Base-by-base conservation (phyloP, 257 asterid species). In the Plantago elongata region DNA sequence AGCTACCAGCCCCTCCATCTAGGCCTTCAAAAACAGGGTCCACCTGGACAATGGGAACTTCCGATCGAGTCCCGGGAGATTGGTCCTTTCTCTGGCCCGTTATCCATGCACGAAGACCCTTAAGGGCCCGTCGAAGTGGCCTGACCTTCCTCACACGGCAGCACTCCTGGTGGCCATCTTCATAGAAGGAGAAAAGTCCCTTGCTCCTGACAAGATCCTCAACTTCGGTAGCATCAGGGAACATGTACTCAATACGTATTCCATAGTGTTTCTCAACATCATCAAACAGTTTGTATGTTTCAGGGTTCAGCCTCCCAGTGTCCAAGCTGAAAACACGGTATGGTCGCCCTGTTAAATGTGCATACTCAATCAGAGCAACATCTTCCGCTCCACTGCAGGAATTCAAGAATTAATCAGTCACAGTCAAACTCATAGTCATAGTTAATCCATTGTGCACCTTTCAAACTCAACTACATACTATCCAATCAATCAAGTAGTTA, bases 131-230 rank as follows among this genome's bases (percentile, higher is more conserved):
- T 54, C 92, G 76, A 37, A 90, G 62, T 0, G 97, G 96, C 48
- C 79, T 75, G 50, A 90, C 97, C 72, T 90, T 90, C 67, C 97
- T 74, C 18, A 87, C 93, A 12, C 96, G 84, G 81, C 97, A 90
- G 74, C 96, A 90, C 68, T 90, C 97, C 56, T 90, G 96, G 78
- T 90, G 97, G 11, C 95, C 97, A 29, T 90, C 97, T 48, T 84
- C 88, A 9, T 90, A 90, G 75, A 90, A 90, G 16, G 95, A 90
- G 79, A 87, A 90, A 0, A 87, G 95, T 27, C 95, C 97, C 72
- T 90, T 90, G 78, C 45, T 79, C 69, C 95, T 78, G 30, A 90
- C 97, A 48, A 90, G 57, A 51, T 81, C 83, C 79, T 90, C 88
- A 51, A 90, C 97, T 77, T 90, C 95, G 3, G 67, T 77, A 22